phyloP scores from a whole-genome alignment of 2,329 filamentous ascomycete genomes.

The Amylocarpus encephaloides region DNA sequence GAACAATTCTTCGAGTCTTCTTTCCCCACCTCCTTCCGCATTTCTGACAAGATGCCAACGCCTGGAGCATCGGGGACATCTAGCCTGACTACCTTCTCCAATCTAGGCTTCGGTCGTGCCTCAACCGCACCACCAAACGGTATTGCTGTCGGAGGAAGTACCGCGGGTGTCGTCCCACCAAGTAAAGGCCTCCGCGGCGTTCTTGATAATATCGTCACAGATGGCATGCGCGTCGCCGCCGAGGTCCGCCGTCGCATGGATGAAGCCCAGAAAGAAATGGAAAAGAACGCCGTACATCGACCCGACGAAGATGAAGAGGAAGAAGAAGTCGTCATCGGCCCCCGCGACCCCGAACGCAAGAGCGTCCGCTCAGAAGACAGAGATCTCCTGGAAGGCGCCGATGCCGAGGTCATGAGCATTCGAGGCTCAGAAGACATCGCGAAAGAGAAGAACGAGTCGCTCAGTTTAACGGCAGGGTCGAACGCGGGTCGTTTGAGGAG shows the following conservation, averaged over 20 bases:
- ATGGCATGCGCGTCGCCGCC: slow-evolving; percentile 91
- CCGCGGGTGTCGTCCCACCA: slow-evolving; percentile 32
- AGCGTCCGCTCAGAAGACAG: slow-evolving; percentile 61
- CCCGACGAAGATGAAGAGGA: slow-evolving; percentile 65
- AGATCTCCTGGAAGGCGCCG: slow-evolving; percentile 67
- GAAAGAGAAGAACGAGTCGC: slow-evolving; percentile 11
- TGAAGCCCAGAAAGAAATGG: slow-evolving; percentile 86
- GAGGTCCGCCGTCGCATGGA: slow-evolving; percentile 92
- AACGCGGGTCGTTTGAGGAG: slow-evolving; percentile 26
- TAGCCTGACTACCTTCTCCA: slow-evolving; percentile 80
- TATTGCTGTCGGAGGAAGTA: slow-evolving; percentile 24
- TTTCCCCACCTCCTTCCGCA: slow-evolving; percentile 87
- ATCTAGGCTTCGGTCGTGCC: slow-evolving; percentile 52
- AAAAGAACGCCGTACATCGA: slow-evolving; percentile 67
- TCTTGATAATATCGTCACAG: slow-evolving; percentile 93
- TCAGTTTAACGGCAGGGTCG: slow-evolving; percentile 15
- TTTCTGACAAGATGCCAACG: slow-evolving; percentile 55
- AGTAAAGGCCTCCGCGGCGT: slow-evolving; percentile 81
- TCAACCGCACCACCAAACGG: slow-evolving; percentile 35
- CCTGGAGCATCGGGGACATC: slow-evolving; percentile 46
- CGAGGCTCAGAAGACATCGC: slow-evolving; percentile 27
- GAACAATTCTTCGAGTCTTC: slow-evolving; percentile 97
- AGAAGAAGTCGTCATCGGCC: slow-evolving; percentile 53
- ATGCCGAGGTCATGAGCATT: slow-evolving; percentile 55
- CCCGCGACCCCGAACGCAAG: slow-evolving; percentile 48